These are phyloP conservation scores for Colletotrichum sp. DNA, from an alignment of 2,329 filamentous ascomycete genomes.

Conservation along the genomic window DNA sequence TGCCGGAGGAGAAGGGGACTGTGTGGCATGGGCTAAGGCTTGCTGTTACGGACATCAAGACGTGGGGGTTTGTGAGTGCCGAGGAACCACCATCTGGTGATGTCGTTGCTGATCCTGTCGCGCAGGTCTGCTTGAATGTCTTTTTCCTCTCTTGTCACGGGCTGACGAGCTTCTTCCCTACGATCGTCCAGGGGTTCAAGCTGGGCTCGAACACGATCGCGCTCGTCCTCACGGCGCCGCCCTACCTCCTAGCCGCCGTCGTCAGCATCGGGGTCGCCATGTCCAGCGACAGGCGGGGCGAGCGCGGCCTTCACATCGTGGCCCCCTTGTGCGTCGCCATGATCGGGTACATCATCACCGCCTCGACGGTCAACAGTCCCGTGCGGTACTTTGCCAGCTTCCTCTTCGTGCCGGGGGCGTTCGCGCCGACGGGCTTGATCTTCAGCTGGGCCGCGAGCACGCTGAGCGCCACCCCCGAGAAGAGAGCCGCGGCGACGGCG, in stretches of 20 bases:
- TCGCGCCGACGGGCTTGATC: slow-evolving; percentile 34
- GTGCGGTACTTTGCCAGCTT: slow-evolving; percentile 50
- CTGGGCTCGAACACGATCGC: slow-evolving; percentile 31
- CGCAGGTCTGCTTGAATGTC: slow-evolving; percentile 21
- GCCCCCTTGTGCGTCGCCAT: slow-evolving; percentile 46
- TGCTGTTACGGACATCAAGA: slow-evolving; percentile 26
- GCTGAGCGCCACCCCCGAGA: slow-evolving; percentile 40
- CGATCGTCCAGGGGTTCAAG: slow-evolving; percentile 36
- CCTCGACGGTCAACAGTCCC: slow-evolving; percentile 56
- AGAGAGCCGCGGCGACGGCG: slow-evolving; percentile 37
- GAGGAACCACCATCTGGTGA: not conserved
- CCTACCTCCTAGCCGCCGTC: slow-evolving; percentile 25
- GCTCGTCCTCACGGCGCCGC: slow-evolving; percentile 33
- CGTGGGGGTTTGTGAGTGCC: slow-evolving; percentile 27
- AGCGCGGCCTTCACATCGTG: slow-evolving; percentile 26
- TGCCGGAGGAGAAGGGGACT: slow-evolving; percentile 17
- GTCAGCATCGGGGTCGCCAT: slow-evolving; percentile 21
- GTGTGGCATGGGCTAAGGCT: slow-evolving; percentile 25
- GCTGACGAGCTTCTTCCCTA: slow-evolving; percentile 30
- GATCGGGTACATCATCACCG: slow-evolving; percentile 63
- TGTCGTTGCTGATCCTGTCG: not conserved
- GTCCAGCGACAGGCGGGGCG: slow-evolving; percentile 24
- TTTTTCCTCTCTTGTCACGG: slow-evolving; percentile 27
- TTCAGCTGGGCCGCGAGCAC: slow-evolving; percentile 38
- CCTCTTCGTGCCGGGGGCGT: slow-evolving; percentile 31